Percentiles rank a stretch among this genome's conserved stretches.
Conservation (phyloP, 768 basidiomycete species). For the Dacryopinax primogenitus region DNA sequence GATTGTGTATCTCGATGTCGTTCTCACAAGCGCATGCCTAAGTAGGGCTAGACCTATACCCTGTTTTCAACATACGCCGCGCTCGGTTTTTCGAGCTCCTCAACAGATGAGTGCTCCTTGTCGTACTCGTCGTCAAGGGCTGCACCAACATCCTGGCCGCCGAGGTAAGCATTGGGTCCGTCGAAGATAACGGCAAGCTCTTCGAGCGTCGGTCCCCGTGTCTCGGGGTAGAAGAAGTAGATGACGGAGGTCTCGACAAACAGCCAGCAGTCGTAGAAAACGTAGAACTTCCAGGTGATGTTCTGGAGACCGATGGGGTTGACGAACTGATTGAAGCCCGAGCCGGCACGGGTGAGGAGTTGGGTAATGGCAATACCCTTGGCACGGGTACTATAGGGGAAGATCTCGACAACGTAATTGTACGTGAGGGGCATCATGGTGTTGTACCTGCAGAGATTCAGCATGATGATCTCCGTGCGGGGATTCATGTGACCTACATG, state of each 20-base stretch:
- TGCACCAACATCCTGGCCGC: background rate
- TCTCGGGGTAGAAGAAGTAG: conserved; percentile 53
- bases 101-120: background rate
- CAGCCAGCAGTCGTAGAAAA: conserved; percentile 39
- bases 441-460: conserved; percentile 29
- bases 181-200: conserved; percentile 34
- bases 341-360: conserved; percentile 41
- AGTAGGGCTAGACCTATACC: too few relatives aligned
- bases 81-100: background rate
- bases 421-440: conserved; percentile 30
- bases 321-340: conserved; percentile 55
- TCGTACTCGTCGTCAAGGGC: background rate
- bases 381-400: conserved; percentile 50
- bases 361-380: conserved; percentile 52
- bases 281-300: conserved; percentile 47
- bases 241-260: conserved; percentile 43
- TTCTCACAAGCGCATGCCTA: background rate
- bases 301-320: conserved; percentile 51
- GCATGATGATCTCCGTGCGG: background rate
- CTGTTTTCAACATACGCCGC: background rate
- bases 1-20: background rate
- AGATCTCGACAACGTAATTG: conserved; percentile 56
- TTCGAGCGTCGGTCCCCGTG: conserved; percentile 40
- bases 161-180: background rate
- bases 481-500: conserved; percentile 25